A percentile compares a stretch with the other conserved stretches of the same genome.
These are phyloP conservation scores for Dipteronia dyeriana DNA, from an alignment of 345 rosid genomes.

Conservation along the genomic window DNA sequence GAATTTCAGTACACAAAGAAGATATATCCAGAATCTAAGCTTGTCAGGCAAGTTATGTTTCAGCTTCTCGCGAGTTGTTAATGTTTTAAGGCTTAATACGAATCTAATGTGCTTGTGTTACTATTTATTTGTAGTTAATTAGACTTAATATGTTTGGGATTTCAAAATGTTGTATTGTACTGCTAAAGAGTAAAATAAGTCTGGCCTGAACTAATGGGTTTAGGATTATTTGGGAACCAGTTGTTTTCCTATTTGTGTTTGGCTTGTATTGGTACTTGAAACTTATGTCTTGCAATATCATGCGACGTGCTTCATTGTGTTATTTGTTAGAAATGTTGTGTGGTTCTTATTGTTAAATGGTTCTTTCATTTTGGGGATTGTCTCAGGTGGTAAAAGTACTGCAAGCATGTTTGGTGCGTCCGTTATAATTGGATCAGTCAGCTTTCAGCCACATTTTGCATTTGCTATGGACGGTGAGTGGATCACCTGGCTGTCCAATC, in stretches of 20 bases:
- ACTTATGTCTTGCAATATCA: too few relatives aligned
- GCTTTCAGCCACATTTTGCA: constrained; percentile 20
- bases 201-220: too few relatives aligned
- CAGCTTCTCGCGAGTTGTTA: not conserved
- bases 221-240: not conserved
- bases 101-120: not conserved
- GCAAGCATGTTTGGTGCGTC: constrained; percentile 33
- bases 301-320: too few relatives aligned
- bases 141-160: not conserved
- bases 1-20: constrained; percentile 8
- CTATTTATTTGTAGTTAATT: not conserved
- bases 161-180: too few relatives aligned
- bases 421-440: constrained; percentile 31
- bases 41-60: constrained; percentile 23
- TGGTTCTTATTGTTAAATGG: not conserved
- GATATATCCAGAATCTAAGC: constrained; percentile 1
- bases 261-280: not conserved
- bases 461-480: constrained; percentile 42
- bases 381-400: constrained; percentile 32
- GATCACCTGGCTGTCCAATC: not conserved
- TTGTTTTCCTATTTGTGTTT: not conserved
- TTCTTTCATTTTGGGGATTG: not conserved
- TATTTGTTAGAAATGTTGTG: not conserved
- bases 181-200: too few relatives aligned
- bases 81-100: not conserved